Evolutionary conservation across 176 grass and related monocot genomes (phyloP), one percentile per base, ranked within the genome.

Genomic region (Eremochloa ophiuroides): DNA sequence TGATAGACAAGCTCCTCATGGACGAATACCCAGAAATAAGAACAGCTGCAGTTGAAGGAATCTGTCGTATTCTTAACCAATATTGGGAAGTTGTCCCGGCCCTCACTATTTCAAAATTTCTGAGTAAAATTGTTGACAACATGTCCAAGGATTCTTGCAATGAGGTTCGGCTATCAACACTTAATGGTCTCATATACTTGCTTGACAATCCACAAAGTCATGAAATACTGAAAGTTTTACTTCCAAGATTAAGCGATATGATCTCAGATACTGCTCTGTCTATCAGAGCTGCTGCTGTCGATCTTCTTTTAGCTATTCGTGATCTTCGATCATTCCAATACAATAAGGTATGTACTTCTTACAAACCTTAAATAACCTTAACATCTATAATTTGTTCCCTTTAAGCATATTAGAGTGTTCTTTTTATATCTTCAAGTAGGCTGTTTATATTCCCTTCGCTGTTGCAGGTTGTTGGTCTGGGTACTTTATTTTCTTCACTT

Each of bases 1-100:
- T 95, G 79, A 76, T 95, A 65, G 88, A 98, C 65, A 98, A 90
- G 78, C 91, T 98, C 78, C 88, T 95, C 39, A 65, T 83, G 66
- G 95, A 98, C 80, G 92, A 93, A 7, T 90, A 69, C 33, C 90
- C 90, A 65, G 95, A 95, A 85, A 86, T 98, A 85, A 79, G 95
- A 38, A 46, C 88, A 63, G 84, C 95, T 68, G 85, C 92, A 70
- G 88, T 98, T 85, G 95, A 98, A 85, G 95, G 92, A 62, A 89
- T 94, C 41, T 98, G 88, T 66, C 91, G 89, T 40, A 91, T 98
- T 79, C 86, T 98, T 85, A 87, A 87, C 82, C 87, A 91, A 80
- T 98, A 89, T 81, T 98, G 95, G 95, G 95, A 95, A 91, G 81
- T 98, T 82, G 89, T 98, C 81, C 88, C 92, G 63, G 83, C 92